These are phyloP conservation scores for Clarireedia paspali DNA, from an alignment of 2,329 filamentous ascomycete genomes.

Conservation along the genomic window DNA sequence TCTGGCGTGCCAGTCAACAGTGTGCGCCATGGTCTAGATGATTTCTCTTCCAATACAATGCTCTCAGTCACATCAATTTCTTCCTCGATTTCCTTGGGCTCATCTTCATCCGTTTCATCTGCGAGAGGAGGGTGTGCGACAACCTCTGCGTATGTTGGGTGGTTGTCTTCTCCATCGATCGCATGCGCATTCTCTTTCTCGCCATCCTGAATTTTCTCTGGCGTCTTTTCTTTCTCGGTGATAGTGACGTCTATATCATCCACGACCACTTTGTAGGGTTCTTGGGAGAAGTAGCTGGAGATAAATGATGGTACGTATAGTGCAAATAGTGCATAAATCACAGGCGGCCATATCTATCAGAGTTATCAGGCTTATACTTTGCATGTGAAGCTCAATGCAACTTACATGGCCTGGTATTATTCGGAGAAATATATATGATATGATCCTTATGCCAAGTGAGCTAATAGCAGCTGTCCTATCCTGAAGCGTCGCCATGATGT, in stretches of 20 bases:
- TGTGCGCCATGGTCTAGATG: slow-evolving; percentile 51
- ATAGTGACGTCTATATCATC: slow-evolving; percentile 52
- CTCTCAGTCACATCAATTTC: slow-evolving; percentile 58
- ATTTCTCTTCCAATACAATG: slow-evolving; percentile 49
- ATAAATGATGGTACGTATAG: slow-evolving; percentile 60
- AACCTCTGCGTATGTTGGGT: slow-evolving; percentile 16
- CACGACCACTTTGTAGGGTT: slow-evolving; percentile 47
- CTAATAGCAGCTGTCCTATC: slow-evolving; percentile 27
- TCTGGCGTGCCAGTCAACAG: slow-evolving; percentile 72
- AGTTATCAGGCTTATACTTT: slow-evolving; percentile 5
- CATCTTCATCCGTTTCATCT: slow-evolving; percentile 23
- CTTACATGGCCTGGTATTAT: slow-evolving; percentile 38
- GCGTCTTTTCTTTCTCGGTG: slow-evolving; percentile 35
- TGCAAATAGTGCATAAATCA: slow-evolving; percentile 54
- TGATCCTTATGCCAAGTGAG: slow-evolving; percentile 43
- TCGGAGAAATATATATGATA: slow-evolving; percentile 52
- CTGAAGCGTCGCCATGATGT: slow-evolving; percentile 1
- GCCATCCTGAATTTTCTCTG: no score
- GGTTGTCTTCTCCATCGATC: slow-evolving; percentile 16
- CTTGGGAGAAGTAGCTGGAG: slow-evolving; percentile 46
- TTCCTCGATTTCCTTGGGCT: slow-evolving; percentile 34
- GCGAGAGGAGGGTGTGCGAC: slow-evolving; percentile 19
- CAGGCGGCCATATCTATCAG: slow-evolving; percentile 30
- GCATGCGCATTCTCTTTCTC: no score
- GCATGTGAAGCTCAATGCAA: slow-evolving; percentile 4